phyloP scores from a whole-genome alignment of 2,329 filamentous ascomycete species.

The Zasmidium cellare region DNA sequence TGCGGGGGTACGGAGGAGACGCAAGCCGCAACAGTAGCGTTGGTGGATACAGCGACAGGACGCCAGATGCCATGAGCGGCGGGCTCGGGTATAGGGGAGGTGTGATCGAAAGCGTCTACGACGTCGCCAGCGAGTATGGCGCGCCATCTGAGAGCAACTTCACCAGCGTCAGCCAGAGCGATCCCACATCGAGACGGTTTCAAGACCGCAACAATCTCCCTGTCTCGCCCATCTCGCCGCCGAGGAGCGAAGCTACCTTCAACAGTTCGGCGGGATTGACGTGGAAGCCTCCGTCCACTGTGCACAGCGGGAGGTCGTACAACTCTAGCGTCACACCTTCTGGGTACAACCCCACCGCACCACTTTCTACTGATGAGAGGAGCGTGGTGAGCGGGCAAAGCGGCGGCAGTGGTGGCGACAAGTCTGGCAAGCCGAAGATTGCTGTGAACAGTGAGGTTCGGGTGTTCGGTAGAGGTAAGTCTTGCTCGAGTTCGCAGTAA shows the following conservation, averaged over 20 bases:
- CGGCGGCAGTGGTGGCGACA: conserved; percentile 30
- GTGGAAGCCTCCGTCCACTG: conserved; percentile 23
- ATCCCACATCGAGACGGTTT: conserved; percentile 2
- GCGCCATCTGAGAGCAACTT: conserved; percentile 3
- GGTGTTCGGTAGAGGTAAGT: conserved; percentile 57
- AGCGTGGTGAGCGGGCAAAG: conserved; percentile 32
- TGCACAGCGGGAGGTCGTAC: conserved; percentile 11
- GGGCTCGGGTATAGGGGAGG: conserved; percentile 20
- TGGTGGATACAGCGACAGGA: conserved; percentile 2
- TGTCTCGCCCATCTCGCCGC: conserved; percentile 17
- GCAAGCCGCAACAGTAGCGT: conserved; percentile 3
- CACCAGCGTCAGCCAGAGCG: conserved; percentile 4
- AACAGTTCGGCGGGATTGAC: conserved; percentile 24
- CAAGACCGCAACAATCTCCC: conserved; percentile 13
- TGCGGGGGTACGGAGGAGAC: conserved; percentile 15
- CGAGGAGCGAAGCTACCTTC: conserved; percentile 22
- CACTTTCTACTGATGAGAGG: conserved; percentile 29
- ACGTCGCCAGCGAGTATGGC: not conserved
- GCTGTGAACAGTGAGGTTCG: conserved; percentile 51
- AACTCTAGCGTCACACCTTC: conserved; percentile 44
- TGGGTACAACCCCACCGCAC: conserved; percentile 31
- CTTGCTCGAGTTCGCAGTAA: not conserved
- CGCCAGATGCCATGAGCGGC: conserved; percentile 17
- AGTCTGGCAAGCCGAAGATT: conserved; percentile 44
- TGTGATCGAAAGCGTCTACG: conserved; percentile 14